phyloP scores from a whole-genome alignment of 2,329 filamentous ascomycete species.

The Neonectria neomacrospora region DNA sequence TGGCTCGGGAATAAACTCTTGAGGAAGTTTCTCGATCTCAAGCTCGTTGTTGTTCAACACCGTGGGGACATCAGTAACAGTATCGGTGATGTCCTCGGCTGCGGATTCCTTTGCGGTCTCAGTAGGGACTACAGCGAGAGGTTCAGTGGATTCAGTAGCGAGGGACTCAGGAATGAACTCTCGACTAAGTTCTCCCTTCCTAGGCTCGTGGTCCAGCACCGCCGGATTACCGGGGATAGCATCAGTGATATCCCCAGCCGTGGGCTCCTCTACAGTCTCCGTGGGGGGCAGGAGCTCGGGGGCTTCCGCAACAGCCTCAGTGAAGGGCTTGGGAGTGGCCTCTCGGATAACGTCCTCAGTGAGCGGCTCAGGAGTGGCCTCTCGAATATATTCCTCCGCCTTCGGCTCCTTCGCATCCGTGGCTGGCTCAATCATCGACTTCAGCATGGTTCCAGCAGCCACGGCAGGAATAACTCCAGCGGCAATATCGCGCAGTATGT shows the following conservation, averaged over 20 bases:
- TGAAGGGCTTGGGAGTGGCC: slow-evolving; percentile 1
- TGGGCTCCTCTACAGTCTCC: background rate
- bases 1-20: background rate
- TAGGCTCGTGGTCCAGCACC: background rate
- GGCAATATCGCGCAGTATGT: slow-evolving; percentile 6
- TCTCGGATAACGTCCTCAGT: slow-evolving; percentile 6
- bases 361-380: background rate
- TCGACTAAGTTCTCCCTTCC: background rate
- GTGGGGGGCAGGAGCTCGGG: background rate
- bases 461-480: background rate
- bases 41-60: background rate
- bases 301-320: background rate
- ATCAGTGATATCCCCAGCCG: background rate
- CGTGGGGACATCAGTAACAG: background rate
- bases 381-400: background rate
- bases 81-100: background rate
- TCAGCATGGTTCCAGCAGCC: background rate
- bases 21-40: background rate
- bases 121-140: slow-evolving; percentile 16
- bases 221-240: background rate
- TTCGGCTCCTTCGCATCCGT: slow-evolving; percentile 4
- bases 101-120: slow-evolving; percentile 9
- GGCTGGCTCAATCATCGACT: slow-evolving; percentile 1
- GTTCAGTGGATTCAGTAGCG: background rate
- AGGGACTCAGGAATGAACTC: background rate